Evolutionary conservation across 2,329 filamentous ascomycete genomes (phyloP).

Genomic region (Xylariaceae sp.): DNA sequence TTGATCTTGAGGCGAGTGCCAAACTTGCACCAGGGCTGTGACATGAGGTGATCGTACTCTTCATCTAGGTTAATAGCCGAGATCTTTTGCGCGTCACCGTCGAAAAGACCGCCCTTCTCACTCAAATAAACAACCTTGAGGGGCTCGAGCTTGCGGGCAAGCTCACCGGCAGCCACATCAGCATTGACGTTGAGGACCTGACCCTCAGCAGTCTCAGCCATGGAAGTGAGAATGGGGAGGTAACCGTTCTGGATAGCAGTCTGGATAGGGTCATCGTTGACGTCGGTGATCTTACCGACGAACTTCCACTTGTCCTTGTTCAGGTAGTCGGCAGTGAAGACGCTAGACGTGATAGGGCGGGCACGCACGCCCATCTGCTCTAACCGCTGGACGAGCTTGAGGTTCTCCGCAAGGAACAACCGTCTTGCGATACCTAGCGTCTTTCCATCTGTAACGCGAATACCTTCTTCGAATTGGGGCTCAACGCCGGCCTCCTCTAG

Average conservation of each 20-base stretch:
- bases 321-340: constrained; percentile 89
- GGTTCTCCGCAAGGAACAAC: constrained; percentile 91
- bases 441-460: constrained; percentile 91
- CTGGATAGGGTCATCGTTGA: constrained; percentile 87
- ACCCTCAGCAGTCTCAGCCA: constrained; percentile 88
- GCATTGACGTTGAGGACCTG: constrained; percentile 97
- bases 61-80: constrained; percentile 96
- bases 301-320: constrained; percentile 95
- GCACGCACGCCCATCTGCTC: constrained; percentile 86
- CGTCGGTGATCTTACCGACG: constrained; percentile 90
- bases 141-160: constrained; percentile 82
- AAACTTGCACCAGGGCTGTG: constrained; percentile 89
- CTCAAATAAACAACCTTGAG: constrained; percentile 98
- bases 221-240: constrained; percentile 88
- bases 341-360: constrained; percentile 81
- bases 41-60: constrained; percentile 90
- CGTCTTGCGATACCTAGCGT: constrained; percentile 85
- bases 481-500: constrained; percentile 87
- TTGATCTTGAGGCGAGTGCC: constrained; percentile 95
- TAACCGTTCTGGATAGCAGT: constrained; percentile 86
- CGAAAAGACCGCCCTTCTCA: constrained; percentile 93
- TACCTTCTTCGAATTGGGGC: constrained; percentile 94
- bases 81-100: constrained; percentile 90
- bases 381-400: constrained; percentile 83
- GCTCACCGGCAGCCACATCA: constrained; percentile 89